phyloP scores from a whole-genome alignment of 2,329 filamentous ascomycete species.

The Mycogone perniciosa region DNA sequence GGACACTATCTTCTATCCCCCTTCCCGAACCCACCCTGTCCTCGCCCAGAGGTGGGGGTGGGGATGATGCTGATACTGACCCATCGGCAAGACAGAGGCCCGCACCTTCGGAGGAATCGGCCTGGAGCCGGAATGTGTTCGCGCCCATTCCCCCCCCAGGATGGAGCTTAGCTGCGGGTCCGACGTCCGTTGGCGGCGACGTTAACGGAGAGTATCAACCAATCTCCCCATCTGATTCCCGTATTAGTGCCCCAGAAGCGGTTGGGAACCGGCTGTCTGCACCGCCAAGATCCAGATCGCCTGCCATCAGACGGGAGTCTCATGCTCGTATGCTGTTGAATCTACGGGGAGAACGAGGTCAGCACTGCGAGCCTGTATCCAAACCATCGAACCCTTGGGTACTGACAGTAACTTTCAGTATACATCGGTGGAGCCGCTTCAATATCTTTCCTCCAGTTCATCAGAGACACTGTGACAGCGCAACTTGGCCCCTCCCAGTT shows the following conservation, averaged over 20 bases:
- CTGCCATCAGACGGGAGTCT: slow-evolving; percentile 11
- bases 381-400: background rate
- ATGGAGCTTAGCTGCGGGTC: slow-evolving; percentile 2
- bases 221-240: slow-evolving; percentile 25
- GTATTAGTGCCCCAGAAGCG: slow-evolving; percentile 17
- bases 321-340: slow-evolving; percentile 43
- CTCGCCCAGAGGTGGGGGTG: slow-evolving; percentile 3
- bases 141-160: background rate
- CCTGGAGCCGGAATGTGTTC: slow-evolving; percentile 3
- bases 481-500: slow-evolving; percentile 50
- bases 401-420: slow-evolving; percentile 25
- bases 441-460: slow-evolving; percentile 50
- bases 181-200: slow-evolving; percentile 1
- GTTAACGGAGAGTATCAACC: slow-evolving; percentile 15
- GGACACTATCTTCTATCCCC: background rate
- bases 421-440: slow-evolving; percentile 46
- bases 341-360: slow-evolving; percentile 46
- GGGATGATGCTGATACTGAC: background rate
- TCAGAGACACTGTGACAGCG: slow-evolving; percentile 40
- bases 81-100: background rate
- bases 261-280: slow-evolving; percentile 13
- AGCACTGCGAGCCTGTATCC: background rate
- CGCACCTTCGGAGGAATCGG: background rate
- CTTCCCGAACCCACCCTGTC: background rate
- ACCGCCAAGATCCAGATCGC: slow-evolving; percentile 5